Base-by-base conservation (phyloP, 2,329 filamentous ascomycete species). In the Diaporthe humulicola region DNA sequence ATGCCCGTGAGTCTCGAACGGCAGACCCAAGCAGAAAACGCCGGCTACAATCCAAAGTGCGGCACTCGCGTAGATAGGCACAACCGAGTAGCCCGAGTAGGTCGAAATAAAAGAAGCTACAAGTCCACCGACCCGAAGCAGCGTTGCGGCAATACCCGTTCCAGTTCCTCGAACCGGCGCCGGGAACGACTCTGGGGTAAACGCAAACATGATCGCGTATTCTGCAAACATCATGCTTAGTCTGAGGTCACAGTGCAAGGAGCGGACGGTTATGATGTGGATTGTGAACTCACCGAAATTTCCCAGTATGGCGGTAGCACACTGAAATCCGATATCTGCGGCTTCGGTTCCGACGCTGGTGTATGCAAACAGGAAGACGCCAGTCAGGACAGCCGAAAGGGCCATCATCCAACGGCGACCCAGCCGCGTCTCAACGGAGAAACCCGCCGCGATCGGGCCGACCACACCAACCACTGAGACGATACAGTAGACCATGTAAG, bases 121-220 rank as follows among this genome's bases (percentile, higher is more conserved):
- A 2, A 87, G 78, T 1, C 86, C 85, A 71, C 83, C 83, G 9
- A 83, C 54, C 2, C 84, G 82, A 17, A 84, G 79, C 12, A 85
- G 76, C 1, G 84, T 84, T 0, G 86, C 85, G 0, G 85, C 84
- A 6, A 84, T 79, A 1, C 88, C 88, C 2, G 86, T 88, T 8
- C 88, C 90, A 0, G 89, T 90, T 3, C 89, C 90, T 0, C 89
- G 83, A 58, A 88, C 84, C 0, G 89, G 87, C 3, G 87, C 88
- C 0, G 89, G 89, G 80, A 91, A 91, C 0, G 88, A 88, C 77
- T 91, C 89, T 0, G 90, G 90, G 0, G 89, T 91, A 81, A 85
- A 87, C 0, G 85, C 86, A 71, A 86, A 88, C 57, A 84, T 80
- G 28, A 83, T 79, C 1, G 81, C 82, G 71, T 83, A 83, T 75